Conservation (phyloP, 1,284 basidiomycete genomes). For the Lignosus rhinocerotis region DNA sequence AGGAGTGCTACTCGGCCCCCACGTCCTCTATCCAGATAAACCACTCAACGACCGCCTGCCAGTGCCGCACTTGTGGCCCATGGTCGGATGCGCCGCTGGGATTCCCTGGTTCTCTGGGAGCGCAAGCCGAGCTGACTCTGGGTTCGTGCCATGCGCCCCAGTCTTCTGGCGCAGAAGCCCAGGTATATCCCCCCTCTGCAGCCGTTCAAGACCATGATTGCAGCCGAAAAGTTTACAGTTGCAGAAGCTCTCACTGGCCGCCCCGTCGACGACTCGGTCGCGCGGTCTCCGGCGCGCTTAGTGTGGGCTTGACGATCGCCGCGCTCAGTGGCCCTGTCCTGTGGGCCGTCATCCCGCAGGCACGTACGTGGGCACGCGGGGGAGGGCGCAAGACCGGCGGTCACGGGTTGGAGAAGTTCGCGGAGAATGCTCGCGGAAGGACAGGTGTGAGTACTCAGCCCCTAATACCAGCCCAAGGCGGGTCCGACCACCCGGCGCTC, state of each 20-base stretch:
- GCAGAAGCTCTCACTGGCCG: neutral
- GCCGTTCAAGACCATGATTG: conserved; percentile 48
- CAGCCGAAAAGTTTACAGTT: neutral
- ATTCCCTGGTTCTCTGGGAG: conserved; percentile 55
- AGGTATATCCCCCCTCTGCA: conserved; percentile 54
- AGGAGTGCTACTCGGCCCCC: conserved; percentile 35
- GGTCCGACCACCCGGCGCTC: neutral
- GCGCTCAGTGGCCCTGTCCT: neutral
- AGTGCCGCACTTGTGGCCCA: conserved; percentile 60
- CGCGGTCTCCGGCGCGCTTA: neutral
- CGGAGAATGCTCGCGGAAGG: conserved; percentile 1
- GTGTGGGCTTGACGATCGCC: conserved; percentile 3
- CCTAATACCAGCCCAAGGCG: neutral
- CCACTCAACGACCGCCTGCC: conserved; percentile 42
- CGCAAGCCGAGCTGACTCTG: conserved; percentile 65
- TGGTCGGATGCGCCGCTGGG: conserved; percentile 53
- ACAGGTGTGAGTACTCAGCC: neutral
- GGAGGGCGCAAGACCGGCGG: neutral
- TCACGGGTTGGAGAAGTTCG: neutral
- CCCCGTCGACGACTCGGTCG: neutral
- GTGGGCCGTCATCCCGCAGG: conserved; percentile 23
- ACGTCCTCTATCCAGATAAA: conserved; percentile 71
- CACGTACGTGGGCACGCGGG: neutral
- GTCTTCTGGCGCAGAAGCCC: conserved; percentile 51
- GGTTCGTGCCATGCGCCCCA: conserved; percentile 66